Conservation (phyloP, 805 yeast genomes). For the Yarrowia sp. region DNA sequence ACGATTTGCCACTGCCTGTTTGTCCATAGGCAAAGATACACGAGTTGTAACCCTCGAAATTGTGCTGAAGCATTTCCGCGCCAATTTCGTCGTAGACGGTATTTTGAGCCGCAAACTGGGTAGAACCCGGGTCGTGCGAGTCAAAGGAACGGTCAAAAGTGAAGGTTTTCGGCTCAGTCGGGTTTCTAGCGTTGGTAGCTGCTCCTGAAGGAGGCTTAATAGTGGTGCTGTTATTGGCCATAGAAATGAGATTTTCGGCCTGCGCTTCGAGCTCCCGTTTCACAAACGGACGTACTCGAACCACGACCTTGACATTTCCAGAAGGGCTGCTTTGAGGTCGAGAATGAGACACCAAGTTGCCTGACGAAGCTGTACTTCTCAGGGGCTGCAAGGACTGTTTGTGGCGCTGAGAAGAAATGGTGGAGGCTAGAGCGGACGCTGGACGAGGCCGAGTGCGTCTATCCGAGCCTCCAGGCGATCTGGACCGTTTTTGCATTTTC, state of each 20-base stretch:
- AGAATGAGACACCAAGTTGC: background rate
- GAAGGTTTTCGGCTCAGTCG: constrained; percentile 42
- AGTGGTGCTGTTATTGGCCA: constrained; percentile 30
- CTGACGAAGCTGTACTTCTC: background rate
- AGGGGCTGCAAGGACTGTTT: background rate
- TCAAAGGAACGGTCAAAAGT: constrained; percentile 53
- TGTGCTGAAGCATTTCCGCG: constrained; percentile 56
- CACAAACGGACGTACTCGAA: constrained; percentile 42
- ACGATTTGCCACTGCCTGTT: constrained; percentile 81
- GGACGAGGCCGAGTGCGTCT: constrained; percentile 8
- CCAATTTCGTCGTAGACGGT: constrained; percentile 57
- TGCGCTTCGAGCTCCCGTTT: constrained; percentile 33
- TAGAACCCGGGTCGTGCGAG: constrained; percentile 44
- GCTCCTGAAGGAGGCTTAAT: constrained; percentile 31
- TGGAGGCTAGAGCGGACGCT: background rate
- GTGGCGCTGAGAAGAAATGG: background rate
- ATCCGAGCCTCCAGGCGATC: background rate
- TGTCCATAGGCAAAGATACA: constrained; percentile 80
- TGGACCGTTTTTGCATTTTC: background rate
- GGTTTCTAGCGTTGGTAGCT: constrained; percentile 32
- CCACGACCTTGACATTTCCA: constrained; percentile 42
- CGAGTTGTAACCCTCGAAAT: constrained; percentile 67
- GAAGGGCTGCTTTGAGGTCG: background rate
- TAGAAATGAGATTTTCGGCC: constrained; percentile 29
- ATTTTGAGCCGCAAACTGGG: constrained; percentile 48